A percentile compares a stretch with the other conserved stretches of the same genome.
phyloP scores from a whole-genome alignment of 2,329 filamentous ascomycete species.

The Ascosphaera acerosa region DNA sequence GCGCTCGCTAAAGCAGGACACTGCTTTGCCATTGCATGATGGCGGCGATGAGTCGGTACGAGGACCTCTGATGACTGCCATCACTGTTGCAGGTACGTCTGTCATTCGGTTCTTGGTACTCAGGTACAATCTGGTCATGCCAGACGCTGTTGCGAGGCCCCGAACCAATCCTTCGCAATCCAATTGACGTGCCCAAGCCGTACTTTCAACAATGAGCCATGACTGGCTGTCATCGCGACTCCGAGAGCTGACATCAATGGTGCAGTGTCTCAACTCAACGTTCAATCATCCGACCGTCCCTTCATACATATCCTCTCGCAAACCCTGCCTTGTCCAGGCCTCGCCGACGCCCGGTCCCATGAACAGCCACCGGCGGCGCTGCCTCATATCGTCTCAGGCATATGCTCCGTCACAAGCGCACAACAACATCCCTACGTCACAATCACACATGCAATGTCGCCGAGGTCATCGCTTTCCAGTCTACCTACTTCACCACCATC shows the following conservation, averaged over 20 bases:
- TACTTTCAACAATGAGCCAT: no score
- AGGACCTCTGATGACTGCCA: background rate
- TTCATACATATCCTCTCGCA: slow-evolving; percentile 31
- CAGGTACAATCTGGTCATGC: background rate
- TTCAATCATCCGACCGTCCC: background rate
- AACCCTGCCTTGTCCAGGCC: slow-evolving; percentile 29
- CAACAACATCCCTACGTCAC: slow-evolving; percentile 34
- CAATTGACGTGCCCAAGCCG: no score
- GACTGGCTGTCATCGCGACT: no score
- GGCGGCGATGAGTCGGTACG: no score
- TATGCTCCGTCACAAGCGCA: slow-evolving; percentile 26
- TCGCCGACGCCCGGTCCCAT: slow-evolving; percentile 12
- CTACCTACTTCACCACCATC: slow-evolving; percentile 36
- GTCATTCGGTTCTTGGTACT: no score
- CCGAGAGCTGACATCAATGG: background rate
- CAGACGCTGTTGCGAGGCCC: background rate
- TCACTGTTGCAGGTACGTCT: background rate
- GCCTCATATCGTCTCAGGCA: slow-evolving; percentile 26
- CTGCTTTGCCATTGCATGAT: background rate
- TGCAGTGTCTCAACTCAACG: background rate
- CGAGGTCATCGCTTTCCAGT: slow-evolving; percentile 34
- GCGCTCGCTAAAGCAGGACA: background rate
- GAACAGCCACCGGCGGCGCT: slow-evolving; percentile 17
- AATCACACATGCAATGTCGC: slow-evolving; percentile 36
- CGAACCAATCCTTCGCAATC: background rate